These are phyloP conservation scores for Dioszegia crocea DNA, from an alignment of 768 basidiomycete species.

Conservation along the genomic window DNA sequence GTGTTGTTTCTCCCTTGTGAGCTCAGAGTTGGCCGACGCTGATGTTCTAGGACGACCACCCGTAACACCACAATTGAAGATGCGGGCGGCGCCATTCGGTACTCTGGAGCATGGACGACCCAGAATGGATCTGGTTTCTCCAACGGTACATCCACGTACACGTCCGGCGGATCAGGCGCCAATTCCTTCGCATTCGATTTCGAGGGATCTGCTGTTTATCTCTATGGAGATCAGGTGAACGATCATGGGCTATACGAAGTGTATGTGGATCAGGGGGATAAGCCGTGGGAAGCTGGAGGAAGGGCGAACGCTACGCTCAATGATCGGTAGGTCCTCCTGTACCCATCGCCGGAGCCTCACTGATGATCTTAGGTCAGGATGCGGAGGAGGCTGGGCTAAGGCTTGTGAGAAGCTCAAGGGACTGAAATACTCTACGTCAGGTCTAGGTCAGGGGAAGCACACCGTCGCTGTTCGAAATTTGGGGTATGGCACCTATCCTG, in stretches of 20 bases:
- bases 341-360: background rate
- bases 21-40: background rate
- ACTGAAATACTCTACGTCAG: conserved; percentile 30
- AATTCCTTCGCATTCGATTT: conserved; percentile 35
- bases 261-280: conserved; percentile 15
- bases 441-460: conserved; percentile 36
- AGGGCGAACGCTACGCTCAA: conserved; percentile 4
- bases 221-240: conserved; percentile 50
- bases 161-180: conserved; percentile 30
- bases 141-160: conserved; percentile 43
- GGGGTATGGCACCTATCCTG: conserved; percentile 19
- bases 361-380: conserved; percentile 33
- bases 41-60: conserved; percentile 24
- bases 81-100: conserved; percentile 24
- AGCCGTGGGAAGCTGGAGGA: background rate
- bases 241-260: conserved; percentile 47
- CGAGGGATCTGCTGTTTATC: conserved; percentile 44
- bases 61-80: conserved; percentile 46
- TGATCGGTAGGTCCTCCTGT: background rate
- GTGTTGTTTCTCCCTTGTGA: conserved; percentile 2
- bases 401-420: conserved; percentile 46
- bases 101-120: conserved; percentile 38
- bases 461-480: conserved; percentile 33
- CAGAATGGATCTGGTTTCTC: conserved; percentile 38
- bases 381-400: conserved; percentile 34